Conservation (phyloP, 2,329 filamentous ascomycete genomes). For the Penicillium rolfsii region DNA sequence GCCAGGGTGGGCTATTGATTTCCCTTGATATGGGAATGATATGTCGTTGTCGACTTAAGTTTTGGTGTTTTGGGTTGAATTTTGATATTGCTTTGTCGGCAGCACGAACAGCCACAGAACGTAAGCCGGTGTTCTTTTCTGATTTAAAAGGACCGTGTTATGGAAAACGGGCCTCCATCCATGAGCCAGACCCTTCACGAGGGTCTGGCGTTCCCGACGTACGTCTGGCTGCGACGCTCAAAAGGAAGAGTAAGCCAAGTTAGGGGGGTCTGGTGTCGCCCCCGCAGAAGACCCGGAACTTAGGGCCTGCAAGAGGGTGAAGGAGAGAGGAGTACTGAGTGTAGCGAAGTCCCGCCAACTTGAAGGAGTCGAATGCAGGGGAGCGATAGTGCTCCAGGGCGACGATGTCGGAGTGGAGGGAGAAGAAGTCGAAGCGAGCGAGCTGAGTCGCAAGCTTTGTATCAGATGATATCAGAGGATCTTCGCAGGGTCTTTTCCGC, state of each 20-base stretch:
- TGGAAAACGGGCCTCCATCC: constrained; percentile 39
- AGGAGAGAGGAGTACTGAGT: constrained; percentile 69
- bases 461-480: constrained; percentile 7
- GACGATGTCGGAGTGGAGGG: constrained; percentile 27
- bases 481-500: constrained; percentile 25
- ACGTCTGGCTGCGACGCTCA: constrained; percentile 39
- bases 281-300: constrained; percentile 92
- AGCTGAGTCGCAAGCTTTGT: constrained; percentile 11
- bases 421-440: constrained; percentile 11
- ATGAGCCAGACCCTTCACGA: constrained; percentile 49
- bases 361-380: constrained; percentile 64
- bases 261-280: constrained; percentile 98
- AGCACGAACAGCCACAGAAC: constrained; percentile 32
- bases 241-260: constrained; percentile 58
- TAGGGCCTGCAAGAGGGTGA: constrained; percentile 89
- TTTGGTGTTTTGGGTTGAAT: constrained; percentile 4
- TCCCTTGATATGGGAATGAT: constrained; percentile 6
- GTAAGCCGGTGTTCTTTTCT: constrained; percentile 24
- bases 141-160: constrained; percentile 31
- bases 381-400: constrained; percentile 49
- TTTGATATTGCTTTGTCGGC: constrained; percentile 21
- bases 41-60: not conserved
- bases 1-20: constrained; percentile 25
- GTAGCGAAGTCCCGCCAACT: constrained; percentile 86
- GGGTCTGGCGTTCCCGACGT: constrained; percentile 46